These are phyloP conservation scores for Penicillium brevicompactum DNA, from an alignment of 2,329 filamentous ascomycete genomes.

Conservation along the genomic window DNA sequence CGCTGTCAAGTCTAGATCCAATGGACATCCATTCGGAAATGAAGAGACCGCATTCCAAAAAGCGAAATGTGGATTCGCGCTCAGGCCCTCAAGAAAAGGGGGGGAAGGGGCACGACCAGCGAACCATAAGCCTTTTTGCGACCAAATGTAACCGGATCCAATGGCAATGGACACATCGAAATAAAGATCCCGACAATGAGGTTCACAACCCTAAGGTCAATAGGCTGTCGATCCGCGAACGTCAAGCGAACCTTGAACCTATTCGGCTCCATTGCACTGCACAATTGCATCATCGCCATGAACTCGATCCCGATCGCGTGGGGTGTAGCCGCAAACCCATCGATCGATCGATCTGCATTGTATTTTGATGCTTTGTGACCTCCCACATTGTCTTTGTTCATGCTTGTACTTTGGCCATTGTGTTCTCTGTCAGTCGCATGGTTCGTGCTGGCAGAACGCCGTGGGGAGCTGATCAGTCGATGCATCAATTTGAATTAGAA, in stretches of 20 bases:
- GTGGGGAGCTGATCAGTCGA: slow-evolving; percentile 19
- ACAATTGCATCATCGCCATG: slow-evolving; percentile 20
- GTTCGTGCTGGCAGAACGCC: not conserved
- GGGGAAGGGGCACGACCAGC: not conserved
- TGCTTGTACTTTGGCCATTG: slow-evolving; percentile 3
- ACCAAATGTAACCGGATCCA: slow-evolving; percentile 1
- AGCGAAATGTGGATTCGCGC: not conserved
- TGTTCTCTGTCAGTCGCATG: slow-evolving; percentile 2
- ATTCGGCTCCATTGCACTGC: slow-evolving; percentile 7
- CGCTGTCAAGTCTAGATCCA: not conserved
- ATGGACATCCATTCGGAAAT: not conserved
- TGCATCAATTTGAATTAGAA: slow-evolving; percentile 15
- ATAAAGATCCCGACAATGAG: not conserved
- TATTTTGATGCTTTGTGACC: slow-evolving; percentile 13
- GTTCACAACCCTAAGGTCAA: slow-evolving; percentile 15
- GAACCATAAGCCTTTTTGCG: slow-evolving; percentile 6
- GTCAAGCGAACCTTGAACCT: slow-evolving; percentile 9
- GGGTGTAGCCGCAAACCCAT: slow-evolving; percentile 3
- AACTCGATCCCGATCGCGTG: slow-evolving; percentile 18
- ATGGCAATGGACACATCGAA: not conserved
- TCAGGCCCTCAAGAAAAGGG: not conserved
- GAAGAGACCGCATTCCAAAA: not conserved
- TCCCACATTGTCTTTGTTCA: slow-evolving; percentile 9
- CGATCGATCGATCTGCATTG: slow-evolving; percentile 21
- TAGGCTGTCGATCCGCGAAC: slow-evolving; percentile 20